Evolutionary conservation across 176 grass and related monocot genomes (phyloP).

Genomic region (Urochloa ruziziensis): DNA sequence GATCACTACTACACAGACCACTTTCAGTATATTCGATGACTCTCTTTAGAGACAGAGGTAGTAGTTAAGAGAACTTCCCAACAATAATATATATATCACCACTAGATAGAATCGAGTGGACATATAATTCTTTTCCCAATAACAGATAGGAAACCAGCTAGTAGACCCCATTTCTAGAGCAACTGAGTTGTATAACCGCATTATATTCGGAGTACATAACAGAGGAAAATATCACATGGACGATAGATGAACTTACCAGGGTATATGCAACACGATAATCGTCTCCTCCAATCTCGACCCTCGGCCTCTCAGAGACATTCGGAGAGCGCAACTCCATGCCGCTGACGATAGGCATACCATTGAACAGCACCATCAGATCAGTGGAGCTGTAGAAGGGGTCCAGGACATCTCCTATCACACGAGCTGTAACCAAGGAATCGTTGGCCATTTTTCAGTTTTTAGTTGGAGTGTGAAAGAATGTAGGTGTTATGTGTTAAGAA

Average conservation of each 20-base stretch:
- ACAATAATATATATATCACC: no score
- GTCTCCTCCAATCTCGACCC: slow-evolving; percentile 60
- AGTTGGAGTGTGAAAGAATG: background rate
- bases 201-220: background rate
- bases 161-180: no score
- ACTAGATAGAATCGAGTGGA: no score
- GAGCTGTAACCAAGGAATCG: slow-evolving; percentile 56
- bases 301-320: slow-evolving; percentile 23
- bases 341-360: slow-evolving; percentile 46
- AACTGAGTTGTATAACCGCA: no score
- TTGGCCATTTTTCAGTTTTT: slow-evolving; percentile 44
- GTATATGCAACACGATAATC: slow-evolving; percentile 57
- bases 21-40: no score
- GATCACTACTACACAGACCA: no score
- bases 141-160: no score
- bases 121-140: no score
- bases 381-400: slow-evolving; percentile 62
- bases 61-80: no score
- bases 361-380: slow-evolving; percentile 40
- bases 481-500: background rate
- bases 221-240: background rate
- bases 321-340: slow-evolving; percentile 61
- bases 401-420: slow-evolving; percentile 69
- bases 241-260: slow-evolving; percentile 33
- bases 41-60: no score